Percentiles rank a stretch among this genome's conserved stretches.
Conservation (phyloP, 768 basidiomycete genomes). For the Serendipita indica region DNA sequence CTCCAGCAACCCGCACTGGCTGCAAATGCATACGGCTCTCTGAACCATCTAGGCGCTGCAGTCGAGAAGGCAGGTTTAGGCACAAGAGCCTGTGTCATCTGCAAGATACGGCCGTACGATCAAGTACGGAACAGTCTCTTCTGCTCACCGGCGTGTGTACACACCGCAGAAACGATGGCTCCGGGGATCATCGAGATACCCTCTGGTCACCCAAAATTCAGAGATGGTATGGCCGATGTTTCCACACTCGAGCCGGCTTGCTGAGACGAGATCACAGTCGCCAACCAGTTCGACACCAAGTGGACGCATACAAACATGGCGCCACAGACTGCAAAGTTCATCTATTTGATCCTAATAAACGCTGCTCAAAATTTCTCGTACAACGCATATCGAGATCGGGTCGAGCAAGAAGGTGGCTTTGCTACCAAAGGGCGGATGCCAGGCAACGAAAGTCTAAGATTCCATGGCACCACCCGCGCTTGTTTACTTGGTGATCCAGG, state of each 20-base stretch:
- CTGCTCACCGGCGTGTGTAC: not conserved
- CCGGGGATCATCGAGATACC: constrained; percentile 1
- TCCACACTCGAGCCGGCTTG: not conserved
- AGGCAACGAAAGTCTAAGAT: not conserved
- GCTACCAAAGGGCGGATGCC: not conserved
- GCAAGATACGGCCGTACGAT: not conserved
- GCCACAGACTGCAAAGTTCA: not conserved
- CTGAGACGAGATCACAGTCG: not conserved
- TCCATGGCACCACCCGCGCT: not conserved
- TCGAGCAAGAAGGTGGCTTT: not conserved
- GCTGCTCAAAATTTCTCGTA: not conserved
- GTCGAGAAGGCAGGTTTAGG: not conserved
- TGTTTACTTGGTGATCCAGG: not conserved
- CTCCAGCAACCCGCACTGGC: not conserved
- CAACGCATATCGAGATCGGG: not conserved
- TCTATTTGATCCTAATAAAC: not conserved
- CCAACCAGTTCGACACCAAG: not conserved
- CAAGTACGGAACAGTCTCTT: not conserved
- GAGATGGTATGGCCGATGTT: not conserved
- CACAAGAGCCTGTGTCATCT: not conserved
- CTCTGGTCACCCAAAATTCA: not conserved
- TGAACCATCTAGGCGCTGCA: not conserved
- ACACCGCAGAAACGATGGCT: not conserved
- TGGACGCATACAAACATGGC: not conserved
- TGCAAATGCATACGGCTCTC: not conserved